Percentiles rank a stretch among this genome's conserved stretches.
Evolutionary conservation across 176 grass and related monocot genomes (phyloP).

Genomic region (Cenchrus americanus): DNA sequence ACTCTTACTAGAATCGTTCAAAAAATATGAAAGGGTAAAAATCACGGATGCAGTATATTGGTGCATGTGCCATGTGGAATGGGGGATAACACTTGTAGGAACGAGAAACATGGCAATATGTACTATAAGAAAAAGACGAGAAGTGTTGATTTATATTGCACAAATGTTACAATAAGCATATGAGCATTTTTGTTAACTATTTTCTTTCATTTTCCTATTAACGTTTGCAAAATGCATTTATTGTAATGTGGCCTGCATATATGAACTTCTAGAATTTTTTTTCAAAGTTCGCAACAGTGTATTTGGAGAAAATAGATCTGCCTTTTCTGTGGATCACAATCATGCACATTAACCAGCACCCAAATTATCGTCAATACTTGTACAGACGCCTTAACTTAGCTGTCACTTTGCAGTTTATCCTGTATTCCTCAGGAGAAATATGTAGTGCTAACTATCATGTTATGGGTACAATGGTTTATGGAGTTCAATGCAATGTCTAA

Average conservation of each 20-base stretch:
- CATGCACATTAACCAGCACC: neutral
- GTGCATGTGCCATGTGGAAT: neutral
- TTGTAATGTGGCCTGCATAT: neutral
- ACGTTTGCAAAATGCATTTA: neutral
- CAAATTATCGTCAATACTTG: neutral
- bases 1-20: neutral
- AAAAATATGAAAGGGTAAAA: neutral
- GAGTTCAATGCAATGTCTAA: neutral
- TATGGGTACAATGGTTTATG: neutral
- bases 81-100: neutral
- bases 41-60: neutral
- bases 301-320: neutral
- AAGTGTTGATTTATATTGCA: neutral
- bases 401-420: constrained; percentile 6
- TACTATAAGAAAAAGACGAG: neutral
- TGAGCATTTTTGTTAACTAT: neutral
- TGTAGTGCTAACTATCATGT: neutral
- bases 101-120: neutral
- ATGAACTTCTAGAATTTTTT: neutral
- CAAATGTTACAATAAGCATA: neutral
- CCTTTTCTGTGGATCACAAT: neutral
- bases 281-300: neutral
- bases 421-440: neutral
- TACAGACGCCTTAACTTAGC: neutral
- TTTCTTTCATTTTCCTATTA: neutral